Base-by-base conservation (phyloP, 768 basidiomycete genomes). In the Termitomyces sp. region DNA sequence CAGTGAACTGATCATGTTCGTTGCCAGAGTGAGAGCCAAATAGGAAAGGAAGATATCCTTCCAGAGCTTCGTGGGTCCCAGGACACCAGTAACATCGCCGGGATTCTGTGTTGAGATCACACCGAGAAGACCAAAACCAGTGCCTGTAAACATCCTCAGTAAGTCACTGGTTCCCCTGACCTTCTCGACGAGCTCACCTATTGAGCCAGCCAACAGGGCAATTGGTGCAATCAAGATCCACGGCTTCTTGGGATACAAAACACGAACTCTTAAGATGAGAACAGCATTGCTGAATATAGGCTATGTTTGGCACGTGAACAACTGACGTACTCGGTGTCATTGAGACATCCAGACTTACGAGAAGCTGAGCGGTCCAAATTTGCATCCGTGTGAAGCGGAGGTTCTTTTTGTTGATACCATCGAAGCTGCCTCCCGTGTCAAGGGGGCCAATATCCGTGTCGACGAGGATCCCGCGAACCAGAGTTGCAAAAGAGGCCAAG, bases 401-500 rank as follows among this genome's bases (percentile, higher is more conserved):
- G 29, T 54, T 55, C 48, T 61, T 61, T 1, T n/a, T n/a, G 49
- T 61, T 52, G 49, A 61, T 61, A 7, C 60, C 60, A n/a, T 58
- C 60, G 44, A 25, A 61, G 50, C 57, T 61, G 5, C 56, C 59
- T 0, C 34, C 53, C 2, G 44, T 61, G 35, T 61, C 60, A 7
- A 61, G 60, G 14, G 60, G 60, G 1, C 60, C 60, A 7, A 61
- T 48, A 31, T 61, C 60, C 9, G 60, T 61, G 35, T 61, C 57
- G 37, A 61, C 60, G 7, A 61, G 54, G 21, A 61, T 61, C 19
- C 57, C 60, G 3, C 60, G 56, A 37, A 61, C 60, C n/a, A 58
- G 57, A n/a, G 60, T 61, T 43, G 60, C 60, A 37, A 61, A 61
- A 35, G 57, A 54, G 12, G 53, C 60, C 19, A 61, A 57, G 43